Evolutionary conservation across 176 grass and related monocot species (phyloP).

Genomic region (Eremochloa ophiuroides): DNA sequence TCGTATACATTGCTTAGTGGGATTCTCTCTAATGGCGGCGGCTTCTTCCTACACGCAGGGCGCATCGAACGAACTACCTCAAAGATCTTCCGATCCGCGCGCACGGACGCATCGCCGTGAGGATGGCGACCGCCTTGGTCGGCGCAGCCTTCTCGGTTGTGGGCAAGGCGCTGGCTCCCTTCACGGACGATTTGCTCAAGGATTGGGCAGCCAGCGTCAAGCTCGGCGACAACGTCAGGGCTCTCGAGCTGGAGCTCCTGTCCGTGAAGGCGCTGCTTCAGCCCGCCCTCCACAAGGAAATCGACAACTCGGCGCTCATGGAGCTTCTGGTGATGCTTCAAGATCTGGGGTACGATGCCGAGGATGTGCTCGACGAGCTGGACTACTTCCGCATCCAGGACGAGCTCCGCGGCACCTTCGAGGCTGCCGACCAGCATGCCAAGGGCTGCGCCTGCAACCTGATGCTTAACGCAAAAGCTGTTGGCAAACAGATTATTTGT

Average conservation of each 20-base stretch:
- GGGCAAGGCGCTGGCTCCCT: not conserved
- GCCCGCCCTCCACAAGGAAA: not conserved
- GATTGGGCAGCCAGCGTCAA: not conserved
- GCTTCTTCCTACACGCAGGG: too few species aligned
- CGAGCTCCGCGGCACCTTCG: not conserved
- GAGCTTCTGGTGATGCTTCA: not conserved
- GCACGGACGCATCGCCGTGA: not conserved
- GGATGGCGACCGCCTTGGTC: not conserved
- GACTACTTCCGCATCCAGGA: slow-evolving; percentile 17
- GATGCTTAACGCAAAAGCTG: not conserved
- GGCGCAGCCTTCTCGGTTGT: not conserved
- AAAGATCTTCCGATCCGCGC: too few species aligned
- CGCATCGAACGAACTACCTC: too few species aligned
- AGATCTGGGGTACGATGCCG: not conserved
- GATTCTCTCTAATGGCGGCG: too few species aligned
- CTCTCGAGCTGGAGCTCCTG: not conserved
- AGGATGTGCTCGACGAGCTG: slow-evolving; percentile 18
- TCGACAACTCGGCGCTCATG: not conserved
- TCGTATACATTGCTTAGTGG: too few species aligned
- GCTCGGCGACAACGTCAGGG: not conserved
- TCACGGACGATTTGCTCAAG: not conserved
- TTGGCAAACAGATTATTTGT: not conserved
- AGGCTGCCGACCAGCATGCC: not conserved
- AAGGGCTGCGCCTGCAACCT: not conserved
- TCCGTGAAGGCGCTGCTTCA: not conserved